Percentiles rank a stretch among this genome's conserved stretches.
Evolutionary conservation across 805 yeast genomes (phyloP).

Genomic region (Wickerhamomyces bovis): DNA sequence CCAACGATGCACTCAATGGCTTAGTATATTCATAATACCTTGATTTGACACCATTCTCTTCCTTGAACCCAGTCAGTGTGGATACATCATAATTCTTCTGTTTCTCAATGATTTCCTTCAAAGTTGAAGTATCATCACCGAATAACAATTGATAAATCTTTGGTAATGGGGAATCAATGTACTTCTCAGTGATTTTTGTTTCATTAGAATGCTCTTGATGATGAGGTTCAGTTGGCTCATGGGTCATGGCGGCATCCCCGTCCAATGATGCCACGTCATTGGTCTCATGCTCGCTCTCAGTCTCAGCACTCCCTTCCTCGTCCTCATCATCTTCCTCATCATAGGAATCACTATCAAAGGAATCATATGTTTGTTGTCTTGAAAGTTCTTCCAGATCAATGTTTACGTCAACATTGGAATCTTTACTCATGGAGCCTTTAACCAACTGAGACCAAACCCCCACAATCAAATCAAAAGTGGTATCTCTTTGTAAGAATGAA

Average conservation of each 20-base stretch:
- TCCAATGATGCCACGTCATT: conserved; percentile 7
- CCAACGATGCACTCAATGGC: conserved; percentile 63
- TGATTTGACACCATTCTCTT: conserved; percentile 24
- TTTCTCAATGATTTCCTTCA: conserved; percentile 40
- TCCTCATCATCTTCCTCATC: conserved; percentile 12
- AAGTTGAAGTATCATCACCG: conserved; percentile 49
- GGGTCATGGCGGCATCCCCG: conserved; percentile 25
- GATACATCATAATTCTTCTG: conserved; percentile 62
- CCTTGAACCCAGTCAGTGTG: conserved; percentile 36
- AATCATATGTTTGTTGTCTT: conserved; percentile 4
- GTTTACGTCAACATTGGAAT: conserved; percentile 6
- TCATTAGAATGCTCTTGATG: conserved; percentile 45
- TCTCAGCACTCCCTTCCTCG: conserved; percentile 20
- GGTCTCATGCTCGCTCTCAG: conserved; percentile 9
- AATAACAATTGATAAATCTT: conserved; percentile 51
- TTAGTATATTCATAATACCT: conserved; percentile 55
- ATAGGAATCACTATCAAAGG: conserved; percentile 3
- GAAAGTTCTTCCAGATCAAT: conserved; percentile 8
- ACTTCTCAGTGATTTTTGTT: conserved; percentile 47
- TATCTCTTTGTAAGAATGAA: conserved; percentile 74
- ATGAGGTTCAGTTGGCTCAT: conserved; percentile 40
- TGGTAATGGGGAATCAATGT: conserved; percentile 59
- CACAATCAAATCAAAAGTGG: conserved; percentile 42
- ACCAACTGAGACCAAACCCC: conserved; percentile 54
- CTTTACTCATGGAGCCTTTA: conserved; percentile 16